Evolutionary conservation across 2,329 filamentous ascomycete genomes (phyloP).

Genomic region (Diaporthe citri): DNA sequence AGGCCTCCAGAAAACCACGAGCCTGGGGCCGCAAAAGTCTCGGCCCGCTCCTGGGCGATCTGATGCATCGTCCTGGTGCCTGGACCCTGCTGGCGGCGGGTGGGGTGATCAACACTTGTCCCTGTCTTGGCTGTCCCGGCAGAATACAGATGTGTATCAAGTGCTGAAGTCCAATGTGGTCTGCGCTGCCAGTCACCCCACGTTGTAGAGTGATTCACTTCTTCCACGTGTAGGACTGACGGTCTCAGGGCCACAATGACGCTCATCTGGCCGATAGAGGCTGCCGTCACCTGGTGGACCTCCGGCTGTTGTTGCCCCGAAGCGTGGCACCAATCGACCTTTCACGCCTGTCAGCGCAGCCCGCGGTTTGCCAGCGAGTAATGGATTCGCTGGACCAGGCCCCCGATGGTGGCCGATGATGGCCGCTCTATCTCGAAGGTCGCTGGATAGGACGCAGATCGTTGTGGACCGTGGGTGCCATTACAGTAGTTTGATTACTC

Average conservation of each 20-base stretch:
- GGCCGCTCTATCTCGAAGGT: neutral
- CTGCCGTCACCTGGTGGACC: neutral
- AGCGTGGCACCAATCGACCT: conserved; percentile 24
- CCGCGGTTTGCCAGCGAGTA: conserved; percentile 1
- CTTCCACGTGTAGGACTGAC: neutral
- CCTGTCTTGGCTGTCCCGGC: conserved; percentile 13
- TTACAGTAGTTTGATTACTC: neutral
- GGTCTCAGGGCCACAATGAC: conserved; percentile 14
- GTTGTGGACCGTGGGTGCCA: neutral
- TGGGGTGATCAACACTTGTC: conserved; percentile 28
- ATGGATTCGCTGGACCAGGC: neutral
- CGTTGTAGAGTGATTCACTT: neutral
- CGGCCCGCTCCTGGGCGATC: conserved; percentile 23
- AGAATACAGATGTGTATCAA: neutral
- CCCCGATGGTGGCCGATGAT: conserved; percentile 13
- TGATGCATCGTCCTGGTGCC: conserved; percentile 20
- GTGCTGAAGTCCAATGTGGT: neutral
- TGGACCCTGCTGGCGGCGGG: conserved; percentile 26
- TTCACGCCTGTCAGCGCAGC: neutral
- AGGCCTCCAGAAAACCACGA: neutral
- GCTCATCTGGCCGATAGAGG: neutral
- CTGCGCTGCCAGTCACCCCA: neutral
- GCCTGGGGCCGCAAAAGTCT: neutral
- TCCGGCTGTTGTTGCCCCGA: neutral
- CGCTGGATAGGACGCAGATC: conserved; percentile 4